phyloP scores from a whole-genome alignment of 495 filamentous ascomycete genomes.

The Collariella sp. region DNA sequence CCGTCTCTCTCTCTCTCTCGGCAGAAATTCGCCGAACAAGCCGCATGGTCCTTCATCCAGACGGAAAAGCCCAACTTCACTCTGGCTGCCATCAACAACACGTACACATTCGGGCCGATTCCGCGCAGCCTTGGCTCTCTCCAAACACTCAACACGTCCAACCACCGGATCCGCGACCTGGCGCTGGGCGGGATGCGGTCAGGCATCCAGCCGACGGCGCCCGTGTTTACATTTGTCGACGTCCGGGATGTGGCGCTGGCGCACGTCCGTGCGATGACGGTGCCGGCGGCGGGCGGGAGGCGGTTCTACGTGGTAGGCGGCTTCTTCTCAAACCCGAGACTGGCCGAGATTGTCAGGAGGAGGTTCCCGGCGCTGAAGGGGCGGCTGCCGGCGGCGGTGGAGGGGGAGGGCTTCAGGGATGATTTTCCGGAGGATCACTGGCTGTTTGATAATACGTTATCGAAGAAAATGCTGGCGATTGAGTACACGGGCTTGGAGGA shows the following conservation, averaged over 20 bases:
- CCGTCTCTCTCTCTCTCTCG: neutral
- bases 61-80: slow-evolving; percentile 29
- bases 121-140: slow-evolving; percentile 26
- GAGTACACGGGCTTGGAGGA: slow-evolving; percentile 31
- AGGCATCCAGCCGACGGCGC: slow-evolving; percentile 28
- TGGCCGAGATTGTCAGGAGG: slow-evolving; percentile 28
- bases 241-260: slow-evolving; percentile 42
- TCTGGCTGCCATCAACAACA: slow-evolving; percentile 38
- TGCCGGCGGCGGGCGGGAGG: slow-evolving; percentile 33
- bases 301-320: slow-evolving; percentile 39
- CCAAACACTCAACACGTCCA: slow-evolving; percentile 38
- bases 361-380: slow-evolving; percentile 19
- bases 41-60: slow-evolving; percentile 37
- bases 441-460: slow-evolving; percentile 30
- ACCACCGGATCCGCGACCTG: slow-evolving; percentile 36
- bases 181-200: slow-evolving; percentile 26
- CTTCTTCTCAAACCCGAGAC: slow-evolving; percentile 33
- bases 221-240: slow-evolving; percentile 42
- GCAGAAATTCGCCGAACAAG: slow-evolving; percentile 36
- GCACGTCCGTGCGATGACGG: slow-evolving; percentile 33
- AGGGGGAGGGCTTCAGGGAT: slow-evolving; percentile 12
- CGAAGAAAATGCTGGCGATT: slow-evolving; percentile 30
- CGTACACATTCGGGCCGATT: slow-evolving; percentile 39
- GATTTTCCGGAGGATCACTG: slow-evolving; percentile 34
- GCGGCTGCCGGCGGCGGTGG: slow-evolving; percentile 21